Evolutionary conservation across 768 basidiomycete species (phyloP).

Genomic region (Tephrocybe sp.): DNA sequence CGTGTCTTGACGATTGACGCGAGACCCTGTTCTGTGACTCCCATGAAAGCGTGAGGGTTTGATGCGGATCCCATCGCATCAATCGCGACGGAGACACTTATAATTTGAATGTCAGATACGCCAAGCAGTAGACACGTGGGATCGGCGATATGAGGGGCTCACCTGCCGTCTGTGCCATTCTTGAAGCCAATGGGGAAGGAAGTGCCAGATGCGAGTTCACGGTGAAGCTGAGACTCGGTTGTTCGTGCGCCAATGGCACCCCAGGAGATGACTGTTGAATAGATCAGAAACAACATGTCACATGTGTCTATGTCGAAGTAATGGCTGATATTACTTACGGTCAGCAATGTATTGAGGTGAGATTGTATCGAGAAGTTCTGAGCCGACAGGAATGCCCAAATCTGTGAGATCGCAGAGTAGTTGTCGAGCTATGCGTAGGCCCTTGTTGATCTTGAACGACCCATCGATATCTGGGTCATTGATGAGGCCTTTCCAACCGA

Average conservation of each 20-base stretch:
- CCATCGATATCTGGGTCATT: slow-evolving; percentile 96
- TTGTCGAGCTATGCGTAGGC: slow-evolving; percentile 82
- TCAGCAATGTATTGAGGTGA: slow-evolving; percentile 83
- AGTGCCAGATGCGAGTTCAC: slow-evolving; percentile 92
- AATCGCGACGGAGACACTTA: slow-evolving; percentile 82
- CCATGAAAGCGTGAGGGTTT: slow-evolving; percentile 96
- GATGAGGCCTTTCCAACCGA: slow-evolving; percentile 95
- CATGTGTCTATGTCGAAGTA: background rate
- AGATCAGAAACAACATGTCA: slow-evolving; percentile 1
- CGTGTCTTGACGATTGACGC: slow-evolving; percentile 94
- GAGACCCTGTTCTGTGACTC: slow-evolving; percentile 80
- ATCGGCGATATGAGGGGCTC: slow-evolving; percentile 11
- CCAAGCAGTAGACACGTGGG: background rate
- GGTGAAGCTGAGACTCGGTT: slow-evolving; percentile 95
- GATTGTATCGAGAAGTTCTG: slow-evolving; percentile 82
- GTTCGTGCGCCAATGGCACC: slow-evolving; percentile 97
- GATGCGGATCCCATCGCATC: slow-evolving; percentile 94
- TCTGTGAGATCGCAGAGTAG: slow-evolving; percentile 90
- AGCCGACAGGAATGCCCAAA: slow-evolving; percentile 89
- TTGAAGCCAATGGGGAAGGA: slow-evolving; percentile 99
- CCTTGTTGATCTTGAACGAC: slow-evolving; percentile 96
- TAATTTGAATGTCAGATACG: background rate
- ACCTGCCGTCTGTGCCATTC: slow-evolving; percentile 96
- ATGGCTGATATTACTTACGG: slow-evolving; percentile 35
- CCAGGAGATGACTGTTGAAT: slow-evolving; percentile 69